These are phyloP conservation scores for Aotearoamyces nothofagi DNA, from an alignment of 2,329 filamentous ascomycete species.

Conservation along the genomic window DNA sequence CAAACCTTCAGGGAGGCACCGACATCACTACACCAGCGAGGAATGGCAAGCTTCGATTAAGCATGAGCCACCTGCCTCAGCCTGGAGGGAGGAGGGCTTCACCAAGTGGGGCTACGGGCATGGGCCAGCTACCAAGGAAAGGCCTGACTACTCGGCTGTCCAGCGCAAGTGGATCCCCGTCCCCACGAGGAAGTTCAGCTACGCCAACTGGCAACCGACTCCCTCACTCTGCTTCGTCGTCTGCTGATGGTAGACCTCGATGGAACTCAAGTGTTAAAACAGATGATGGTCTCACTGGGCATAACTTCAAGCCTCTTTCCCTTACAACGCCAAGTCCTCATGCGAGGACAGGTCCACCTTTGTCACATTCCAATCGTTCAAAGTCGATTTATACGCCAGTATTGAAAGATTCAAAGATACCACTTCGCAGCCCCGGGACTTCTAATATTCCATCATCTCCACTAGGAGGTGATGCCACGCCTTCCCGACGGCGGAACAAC, in stretches of 20 bases:
- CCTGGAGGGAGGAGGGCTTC: slow-evolving; percentile 27
- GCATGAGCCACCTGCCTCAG: slow-evolving; percentile 22
- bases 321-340: slow-evolving; percentile 27
- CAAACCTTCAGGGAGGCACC: slow-evolving; percentile 27
- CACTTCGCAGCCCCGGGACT: slow-evolving; percentile 15
- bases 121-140: slow-evolving; percentile 23
- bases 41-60: slow-evolving; percentile 17
- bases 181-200: slow-evolving; percentile 26
- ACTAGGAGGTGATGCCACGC: slow-evolving; percentile 10
- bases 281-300: slow-evolving; percentile 46
- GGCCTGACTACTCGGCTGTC: slow-evolving; percentile 18
- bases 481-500: slow-evolving; percentile 11
- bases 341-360: slow-evolving; percentile 10
- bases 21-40: slow-evolving; percentile 17
- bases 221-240: slow-evolving; percentile 29
- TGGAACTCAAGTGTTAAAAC: slow-evolving; percentile 60
- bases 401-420: slow-evolving; percentile 17
- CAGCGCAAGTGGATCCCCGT: slow-evolving; percentile 23
- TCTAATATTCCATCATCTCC: slow-evolving; percentile 16
- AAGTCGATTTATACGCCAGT: slow-evolving; percentile 2
- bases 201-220: slow-evolving; percentile 31
- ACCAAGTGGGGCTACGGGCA: slow-evolving; percentile 15
- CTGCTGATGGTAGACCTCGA: slow-evolving; percentile 44
- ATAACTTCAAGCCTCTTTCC: slow-evolving; percentile 49
- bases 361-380: slow-evolving; percentile 10